These are phyloP conservation scores for Choanephora cucurbitarum DNA, from an alignment of 371 early-diverging fungal genomes.

Conservation along the genomic window DNA sequence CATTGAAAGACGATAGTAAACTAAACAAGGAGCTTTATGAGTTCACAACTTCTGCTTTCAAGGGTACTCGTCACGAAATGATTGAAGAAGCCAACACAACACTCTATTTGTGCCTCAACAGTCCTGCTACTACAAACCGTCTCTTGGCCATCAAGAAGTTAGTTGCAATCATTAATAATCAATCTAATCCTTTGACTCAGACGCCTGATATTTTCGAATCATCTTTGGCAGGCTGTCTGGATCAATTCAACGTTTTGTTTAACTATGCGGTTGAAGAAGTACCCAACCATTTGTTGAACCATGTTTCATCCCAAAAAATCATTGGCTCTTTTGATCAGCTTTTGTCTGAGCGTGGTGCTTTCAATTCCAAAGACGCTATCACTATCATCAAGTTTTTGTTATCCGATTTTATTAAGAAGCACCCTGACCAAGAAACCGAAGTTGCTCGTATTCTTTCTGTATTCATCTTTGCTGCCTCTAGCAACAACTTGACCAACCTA, in stretches of 20 bases:
- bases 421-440: slow-evolving; percentile 22
- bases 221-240: slow-evolving; percentile 55
- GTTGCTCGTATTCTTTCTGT: slow-evolving; percentile 35
- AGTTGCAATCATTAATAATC: slow-evolving; percentile 48
- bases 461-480: slow-evolving; percentile 33
- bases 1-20: slow-evolving; percentile 21
- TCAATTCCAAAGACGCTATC: slow-evolving; percentile 24
- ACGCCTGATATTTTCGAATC: slow-evolving; percentile 52
- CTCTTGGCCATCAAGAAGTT: slow-evolving; percentile 66
- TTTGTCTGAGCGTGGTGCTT: slow-evolving; percentile 33
- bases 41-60: slow-evolving; percentile 59
- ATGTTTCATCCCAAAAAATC: slow-evolving; percentile 42
- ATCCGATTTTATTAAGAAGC: slow-evolving; percentile 24
- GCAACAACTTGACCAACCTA: slow-evolving; percentile 18
- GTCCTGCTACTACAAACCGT: slow-evolving; percentile 62
- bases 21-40: slow-evolving; percentile 53
- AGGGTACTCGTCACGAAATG: slow-evolving; percentile 67
- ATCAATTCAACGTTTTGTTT: slow-evolving; percentile 52
- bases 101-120: slow-evolving; percentile 71
- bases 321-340: slow-evolving; percentile 26
- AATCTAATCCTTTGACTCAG: slow-evolving; percentile 33
- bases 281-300: slow-evolving; percentile 33
- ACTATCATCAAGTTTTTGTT: slow-evolving; percentile 38
- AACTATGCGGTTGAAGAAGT: slow-evolving; percentile 36
- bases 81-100: slow-evolving; percentile 71